Evolutionary conservation across 805 yeast genomes (phyloP).

Genomic region (Jamesozyma piceae): DNA sequence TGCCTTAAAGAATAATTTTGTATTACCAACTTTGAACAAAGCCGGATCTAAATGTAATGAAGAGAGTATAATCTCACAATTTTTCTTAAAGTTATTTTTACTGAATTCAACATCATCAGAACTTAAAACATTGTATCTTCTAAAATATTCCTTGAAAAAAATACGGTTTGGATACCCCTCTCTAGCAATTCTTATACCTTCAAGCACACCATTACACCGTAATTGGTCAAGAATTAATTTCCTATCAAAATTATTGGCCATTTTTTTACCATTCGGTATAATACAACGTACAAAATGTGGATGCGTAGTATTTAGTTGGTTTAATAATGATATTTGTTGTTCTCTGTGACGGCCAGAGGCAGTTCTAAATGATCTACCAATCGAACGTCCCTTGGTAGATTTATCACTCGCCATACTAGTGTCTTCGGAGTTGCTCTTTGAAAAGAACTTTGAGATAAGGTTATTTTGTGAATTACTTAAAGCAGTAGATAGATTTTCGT

Average conservation of each 20-base stretch:
- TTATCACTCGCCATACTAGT: neutral
- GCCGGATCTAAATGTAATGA: constrained; percentile 62
- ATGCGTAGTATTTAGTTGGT: constrained; percentile 65
- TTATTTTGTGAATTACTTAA: constrained; percentile 47
- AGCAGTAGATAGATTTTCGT: constrained; percentile 58
- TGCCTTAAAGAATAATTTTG: constrained; percentile 90
- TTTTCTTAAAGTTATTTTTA: constrained; percentile 44
- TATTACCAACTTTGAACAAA: constrained; percentile 81
- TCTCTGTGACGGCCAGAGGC: constrained; percentile 85
- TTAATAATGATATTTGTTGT: constrained; percentile 64
- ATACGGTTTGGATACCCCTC: constrained; percentile 95
- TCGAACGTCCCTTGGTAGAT: neutral
- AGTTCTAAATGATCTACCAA: constrained; percentile 34
- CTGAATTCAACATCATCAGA: constrained; percentile 37
- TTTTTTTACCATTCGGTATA: constrained; percentile 73
- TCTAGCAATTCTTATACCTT: constrained; percentile 94
- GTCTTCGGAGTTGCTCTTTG: constrained; percentile 3
- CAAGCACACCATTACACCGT: constrained; percentile 94
- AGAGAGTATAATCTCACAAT: constrained; percentile 58
- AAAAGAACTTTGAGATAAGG: constrained; percentile 51
- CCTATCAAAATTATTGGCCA: constrained; percentile 63
- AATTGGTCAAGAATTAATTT: constrained; percentile 75
- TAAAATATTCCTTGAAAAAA: constrained; percentile 68
- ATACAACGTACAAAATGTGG: constrained; percentile 98
- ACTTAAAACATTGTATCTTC: constrained; percentile 59